Percentiles rank a stretch among this genome's conserved stretches.
These are phyloP conservation scores for Cryptococcus sp. DNA, from an alignment of 1,284 basidiomycete species.

Conservation along the genomic window DNA sequence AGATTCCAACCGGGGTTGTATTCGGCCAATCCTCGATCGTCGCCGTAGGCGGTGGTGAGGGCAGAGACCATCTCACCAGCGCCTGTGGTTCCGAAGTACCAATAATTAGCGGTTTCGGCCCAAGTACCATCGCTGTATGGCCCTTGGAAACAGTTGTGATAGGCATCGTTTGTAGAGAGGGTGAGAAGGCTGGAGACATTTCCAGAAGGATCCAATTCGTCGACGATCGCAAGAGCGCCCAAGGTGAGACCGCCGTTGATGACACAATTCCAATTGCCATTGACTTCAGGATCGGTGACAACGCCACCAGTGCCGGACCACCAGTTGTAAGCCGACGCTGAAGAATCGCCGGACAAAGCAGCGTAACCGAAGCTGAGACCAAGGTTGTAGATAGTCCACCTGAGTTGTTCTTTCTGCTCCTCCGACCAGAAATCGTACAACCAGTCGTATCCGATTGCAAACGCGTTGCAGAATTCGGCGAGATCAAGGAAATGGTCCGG, in stretches of 20 bases:
- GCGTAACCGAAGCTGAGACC: slow-evolving; percentile 69
- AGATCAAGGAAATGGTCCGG: slow-evolving; percentile 88
- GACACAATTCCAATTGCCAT: slow-evolving; percentile 95
- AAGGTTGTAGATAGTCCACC: slow-evolving; percentile 72
- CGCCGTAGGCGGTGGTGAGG: slow-evolving; percentile 82
- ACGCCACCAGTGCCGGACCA: slow-evolving; percentile 48
- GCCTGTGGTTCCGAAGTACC: slow-evolving; percentile 92
- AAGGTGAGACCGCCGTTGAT: slow-evolving; percentile 89
- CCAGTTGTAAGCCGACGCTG: slow-evolving; percentile 54
- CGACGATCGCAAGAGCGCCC: slow-evolving; percentile 85
- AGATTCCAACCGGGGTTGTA: slow-evolving; percentile 69
- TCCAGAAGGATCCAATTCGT: slow-evolving; percentile 73
- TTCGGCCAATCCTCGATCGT: slow-evolving; percentile 71
- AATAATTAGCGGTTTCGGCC: slow-evolving; percentile 94
- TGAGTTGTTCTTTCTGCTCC: slow-evolving; percentile 71
- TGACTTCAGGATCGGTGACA: slow-evolving; percentile 38
- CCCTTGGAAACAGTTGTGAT: slow-evolving; percentile 71
- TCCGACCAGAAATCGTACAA: slow-evolving; percentile 81
- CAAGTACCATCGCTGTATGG: slow-evolving; percentile 80
- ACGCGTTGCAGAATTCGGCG: slow-evolving; percentile 84
- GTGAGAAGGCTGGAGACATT: slow-evolving; percentile 68
- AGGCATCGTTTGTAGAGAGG: slow-evolving; percentile 70
- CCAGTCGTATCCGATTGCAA: slow-evolving; percentile 92
- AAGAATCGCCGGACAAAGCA: slow-evolving; percentile 55
- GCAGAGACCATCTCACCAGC: slow-evolving; percentile 89